Evolutionary conservation across 352 stramenopile genomes (phyloP), one percentile per base, ranked within the genome.

Genomic region (Plasmopara muralis): DNA sequence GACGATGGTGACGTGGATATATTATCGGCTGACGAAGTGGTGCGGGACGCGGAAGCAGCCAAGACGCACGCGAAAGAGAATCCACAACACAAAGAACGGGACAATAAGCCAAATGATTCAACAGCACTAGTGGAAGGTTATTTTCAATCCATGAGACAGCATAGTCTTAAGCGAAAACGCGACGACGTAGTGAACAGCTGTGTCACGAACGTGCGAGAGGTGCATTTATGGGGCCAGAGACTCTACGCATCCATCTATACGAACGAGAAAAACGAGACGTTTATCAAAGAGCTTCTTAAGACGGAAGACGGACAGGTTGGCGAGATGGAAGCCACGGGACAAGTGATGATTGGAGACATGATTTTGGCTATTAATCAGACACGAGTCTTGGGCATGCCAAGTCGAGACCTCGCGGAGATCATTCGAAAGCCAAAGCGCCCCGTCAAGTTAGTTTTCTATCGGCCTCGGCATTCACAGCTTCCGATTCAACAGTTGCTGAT

Each of bases 1-100:
- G 81, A 91, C 34, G 81, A 91, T 38, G 81, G 81, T 34, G 81
- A 91, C 51, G 78, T 91, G 28, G 81, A 91, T 57, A 74, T 91
- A 49, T 61, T 89, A 14, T 63, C 70, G 8, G 62, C 50, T 2
- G 66, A 72, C 6, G 81, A 91, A 62, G 70, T 81, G 18, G 33
- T 76, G 7, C 45, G 65, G 39, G 75, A 87, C 53, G 40, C 75
- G 5, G 57, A 74, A n/a, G 37, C 60, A 49, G 71, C 71, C 7
- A 62, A 61, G 15, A 50, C 47, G 18, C 31, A 64, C 39, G 35
- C 47, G 7, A 47, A 53, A 15, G 68, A 81, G 39, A 69, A 72
- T 38, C 55, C 57, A 13, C 48, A 61, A 6, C 14, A 38, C 25
- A 35, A 39, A 39, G 43, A 40, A 38, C 9, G 33, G 20, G 20